A percentile compares a stretch with the other conserved stretches of the same genome.
Evolutionary conservation across 2,329 filamentous ascomycete species (phyloP).

Genomic region (Scorias spongiosa): DNA sequence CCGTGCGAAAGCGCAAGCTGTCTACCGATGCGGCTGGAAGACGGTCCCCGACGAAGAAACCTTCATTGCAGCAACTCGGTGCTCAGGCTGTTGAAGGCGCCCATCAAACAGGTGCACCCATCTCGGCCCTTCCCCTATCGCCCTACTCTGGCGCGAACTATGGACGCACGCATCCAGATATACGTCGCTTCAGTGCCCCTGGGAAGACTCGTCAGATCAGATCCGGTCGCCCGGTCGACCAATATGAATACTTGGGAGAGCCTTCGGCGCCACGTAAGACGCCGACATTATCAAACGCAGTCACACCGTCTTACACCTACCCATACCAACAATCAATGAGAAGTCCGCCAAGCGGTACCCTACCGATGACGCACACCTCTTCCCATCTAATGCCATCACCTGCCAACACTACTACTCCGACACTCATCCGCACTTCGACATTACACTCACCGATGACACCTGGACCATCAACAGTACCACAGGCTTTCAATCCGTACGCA

Average conservation of each 20-base stretch:
- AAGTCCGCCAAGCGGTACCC: conserved; percentile 12
- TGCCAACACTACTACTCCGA: conserved; percentile 34
- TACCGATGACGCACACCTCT: conserved; percentile 6
- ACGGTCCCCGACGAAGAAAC: conserved; percentile 31
- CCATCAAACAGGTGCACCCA: conserved; percentile 13
- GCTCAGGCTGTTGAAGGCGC: conserved; percentile 19
- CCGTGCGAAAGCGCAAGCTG: conserved; percentile 39
- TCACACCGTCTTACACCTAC: conserved; percentile 17
- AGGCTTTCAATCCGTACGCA: conserved; percentile 59
- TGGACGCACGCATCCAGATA: conserved; percentile 21
- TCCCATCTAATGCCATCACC: conserved; percentile 30
- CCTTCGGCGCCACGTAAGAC: conserved; percentile 9
- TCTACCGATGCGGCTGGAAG: conserved; percentile 34
- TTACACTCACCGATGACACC: conserved; percentile 37
- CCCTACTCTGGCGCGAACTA: conserved; percentile 21
- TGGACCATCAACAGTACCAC: conserved; percentile 25
- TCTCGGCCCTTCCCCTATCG: conserved; percentile 23
- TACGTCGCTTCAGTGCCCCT: conserved; percentile 23
- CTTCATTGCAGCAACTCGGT: conserved; percentile 22
- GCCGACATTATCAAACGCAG: conserved; percentile 16
- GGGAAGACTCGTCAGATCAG: conserved; percentile 4
- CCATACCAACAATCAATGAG: conserved; percentile 8
- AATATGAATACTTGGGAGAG: conserved; percentile 3
- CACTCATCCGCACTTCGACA: conserved; percentile 52
- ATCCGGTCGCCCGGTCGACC: conserved; percentile 11